Evolutionary conservation across 345 rosid species (phyloP), one percentile per base, ranked within the genome.

Genomic region (Gossypium anomalum): DNA sequence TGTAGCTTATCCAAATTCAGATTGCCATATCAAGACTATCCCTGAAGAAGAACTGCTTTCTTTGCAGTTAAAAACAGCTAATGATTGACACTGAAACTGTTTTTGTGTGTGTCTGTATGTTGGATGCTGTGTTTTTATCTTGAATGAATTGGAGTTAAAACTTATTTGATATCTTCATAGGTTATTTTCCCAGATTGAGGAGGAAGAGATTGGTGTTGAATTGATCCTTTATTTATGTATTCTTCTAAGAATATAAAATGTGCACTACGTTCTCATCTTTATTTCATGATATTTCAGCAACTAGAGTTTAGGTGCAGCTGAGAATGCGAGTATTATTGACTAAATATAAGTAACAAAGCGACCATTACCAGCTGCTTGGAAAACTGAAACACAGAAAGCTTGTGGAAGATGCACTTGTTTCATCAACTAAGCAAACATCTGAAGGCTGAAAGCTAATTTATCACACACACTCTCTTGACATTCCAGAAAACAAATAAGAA

Each of bases 21-120:
- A 92, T 83, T 95, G 99, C 78, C 87, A 14, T 49, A 83, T 95
- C 75, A 89, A 81, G 86, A 89, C 88, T 76, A 93, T 95, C 12
- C 99, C 97, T 27, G 99, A 95, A 72, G 98, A 95, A 41, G 98
- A 95, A 80, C 83, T 95, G 64, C 82, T 95, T 45, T 82, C 96
- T 13, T 71, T 92, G 70, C 99, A 95, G 71, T 86, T 95, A 9
- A 98, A 94, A 1, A 93, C 99, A 0, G 92, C 99, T 17, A 90
- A 95, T 69, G 98, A 91, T 81, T 94, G 67, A 59, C 83, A 47
- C 22, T 45, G 13, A 10, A 44, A 22, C 23, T 12, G 34, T 19
- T 43, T 45, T 57, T 58, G 12, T 56, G 22, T 56, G 22, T 59
- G n/a, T 5, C 7, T 67, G 19, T 47, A 15, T 15, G 2, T 48